Evolutionary conservation across 1,284 basidiomycete genomes (phyloP).

Genomic region (Malassezia restricta): DNA sequence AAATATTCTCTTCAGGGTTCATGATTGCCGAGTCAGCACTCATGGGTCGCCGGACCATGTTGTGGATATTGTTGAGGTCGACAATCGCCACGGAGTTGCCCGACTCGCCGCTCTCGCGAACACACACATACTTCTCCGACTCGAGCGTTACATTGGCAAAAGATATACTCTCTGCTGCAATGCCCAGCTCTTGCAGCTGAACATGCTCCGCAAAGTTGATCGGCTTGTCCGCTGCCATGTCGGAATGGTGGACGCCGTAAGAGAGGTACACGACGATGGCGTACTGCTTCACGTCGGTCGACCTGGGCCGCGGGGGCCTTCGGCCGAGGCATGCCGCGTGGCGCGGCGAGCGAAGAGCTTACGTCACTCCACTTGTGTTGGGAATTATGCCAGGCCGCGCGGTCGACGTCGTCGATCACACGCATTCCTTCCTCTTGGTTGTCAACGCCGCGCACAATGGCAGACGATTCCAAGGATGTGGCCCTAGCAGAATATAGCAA

Average conservation of each 20-base stretch:
- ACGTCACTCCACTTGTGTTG: not conserved
- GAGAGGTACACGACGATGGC: not conserved
- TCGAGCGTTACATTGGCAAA: conserved; percentile 94
- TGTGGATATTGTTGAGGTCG: conserved; percentile 40
- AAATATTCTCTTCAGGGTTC: conserved; percentile 93
- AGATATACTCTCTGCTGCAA: conserved; percentile 90
- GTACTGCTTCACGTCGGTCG: not conserved
- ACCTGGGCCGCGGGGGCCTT: not conserved
- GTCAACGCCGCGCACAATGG: conserved; percentile 14
- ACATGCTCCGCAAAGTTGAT: conserved; percentile 39
- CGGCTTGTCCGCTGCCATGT: conserved; percentile 43
- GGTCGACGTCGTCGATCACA: not conserved
- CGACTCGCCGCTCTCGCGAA: conserved; percentile 55
- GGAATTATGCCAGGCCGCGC: not conserved
- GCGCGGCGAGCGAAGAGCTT: not conserved
- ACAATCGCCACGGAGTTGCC: conserved; percentile 43
- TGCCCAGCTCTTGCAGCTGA: conserved; percentile 86
- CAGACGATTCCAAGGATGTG: conserved; percentile 14
- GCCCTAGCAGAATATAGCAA: conserved; percentile 36
- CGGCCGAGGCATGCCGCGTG: not conserved
- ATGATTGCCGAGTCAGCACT: conserved; percentile 97
- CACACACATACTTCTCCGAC: conserved; percentile 91
- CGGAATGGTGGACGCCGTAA: conserved; percentile 5
- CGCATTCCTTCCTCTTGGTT: not conserved
- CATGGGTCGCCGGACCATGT: conserved; percentile 74